Evolutionary conservation across 2,329 filamentous ascomycete genomes (phyloP), one percentile per base, ranked within the genome.

Genomic region (Pseudogymnoascus sp.): DNA sequence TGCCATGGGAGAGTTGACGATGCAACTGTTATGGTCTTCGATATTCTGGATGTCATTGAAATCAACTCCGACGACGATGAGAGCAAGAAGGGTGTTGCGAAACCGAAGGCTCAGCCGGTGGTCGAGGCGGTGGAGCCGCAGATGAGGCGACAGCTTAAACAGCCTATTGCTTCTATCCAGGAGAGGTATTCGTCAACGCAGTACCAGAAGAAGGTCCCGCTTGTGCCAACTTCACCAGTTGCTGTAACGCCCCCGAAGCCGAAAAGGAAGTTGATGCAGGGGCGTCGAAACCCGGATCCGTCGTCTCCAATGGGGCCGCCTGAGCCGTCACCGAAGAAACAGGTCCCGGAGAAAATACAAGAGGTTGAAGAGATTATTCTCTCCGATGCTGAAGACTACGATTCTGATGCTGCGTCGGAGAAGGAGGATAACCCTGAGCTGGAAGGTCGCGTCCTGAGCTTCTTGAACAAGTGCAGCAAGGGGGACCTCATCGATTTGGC

Each of bases 401-500:
- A 73, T 56, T 72, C 71, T 23, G 72, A 66, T 25, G 66, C 69
- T 63, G 71, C 62, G 16, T 62, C 65, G 4, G 66, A 66, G 36
- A 65, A 71, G 3, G 76, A 77, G 46, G 76, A 78, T 25, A 75
- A 78, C 60, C 74, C 75, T 14, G 72, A 75, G 31, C 72, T 84
- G 42, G 80, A 85, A 31, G 71, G 71, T 3, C 82, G 82, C 63
- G 84, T 97, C 5, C 78, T 97, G 28, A 82, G 86, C 6, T 96
- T 92, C 70, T 87, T 99, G 75, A 97, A 97, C 71, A 85, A 81
- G 0, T 95, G 90, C 73, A 85, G 86, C 4, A 78, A 85, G 8
- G 83, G 88, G 37, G 90, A 93, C 63, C 83, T 99, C 43, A 85
- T 89, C 1, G 93, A 96, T 68, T 87, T 97, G 65, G 91, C 91